phyloP scores from a whole-genome alignment of 164 flowering plant species.

The Aristolochia fimbriata region DNA sequence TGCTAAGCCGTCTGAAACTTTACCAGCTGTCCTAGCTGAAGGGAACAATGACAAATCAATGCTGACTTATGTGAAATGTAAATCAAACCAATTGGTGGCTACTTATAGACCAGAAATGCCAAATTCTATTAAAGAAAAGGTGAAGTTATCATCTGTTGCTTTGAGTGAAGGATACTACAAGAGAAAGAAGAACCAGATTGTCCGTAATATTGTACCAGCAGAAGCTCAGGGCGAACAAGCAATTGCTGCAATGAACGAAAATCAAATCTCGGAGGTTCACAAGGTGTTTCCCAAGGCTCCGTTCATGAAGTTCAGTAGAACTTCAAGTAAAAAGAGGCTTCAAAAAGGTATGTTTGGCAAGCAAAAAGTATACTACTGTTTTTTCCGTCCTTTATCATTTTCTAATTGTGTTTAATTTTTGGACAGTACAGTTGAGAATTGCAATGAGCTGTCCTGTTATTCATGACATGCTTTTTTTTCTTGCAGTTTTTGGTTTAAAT shows the following conservation, averaged over 20 bases:
- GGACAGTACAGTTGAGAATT: too few species aligned
- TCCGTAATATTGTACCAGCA: slow-evolving; percentile 33
- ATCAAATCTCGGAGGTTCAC: slow-evolving; percentile 21
- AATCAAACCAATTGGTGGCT: slow-evolving; percentile 67
- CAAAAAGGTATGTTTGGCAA: background rate
- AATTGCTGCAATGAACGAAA: slow-evolving; percentile 11
- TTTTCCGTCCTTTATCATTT: background rate
- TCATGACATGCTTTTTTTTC: background rate
- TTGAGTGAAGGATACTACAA: slow-evolving; percentile 55
- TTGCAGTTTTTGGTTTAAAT: background rate
- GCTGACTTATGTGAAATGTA: slow-evolving; percentile 49
- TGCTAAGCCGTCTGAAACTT: background rate
- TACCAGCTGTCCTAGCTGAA: background rate
- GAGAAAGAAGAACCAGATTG: slow-evolving; percentile 65
- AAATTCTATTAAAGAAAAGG: slow-evolving; percentile 20
- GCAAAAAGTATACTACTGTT: too few species aligned
- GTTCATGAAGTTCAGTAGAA: slow-evolving; percentile 1
- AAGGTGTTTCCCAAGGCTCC: slow-evolving; percentile 9
- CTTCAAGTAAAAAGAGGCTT: background rate
- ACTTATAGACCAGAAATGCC: slow-evolving; percentile 21
- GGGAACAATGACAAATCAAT: slow-evolving; percentile 4
- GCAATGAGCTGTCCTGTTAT: too few species aligned
- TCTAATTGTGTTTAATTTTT: too few species aligned
- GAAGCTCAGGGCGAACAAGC: slow-evolving; percentile 21
- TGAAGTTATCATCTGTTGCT: slow-evolving; percentile 6